These are phyloP conservation scores for Podaxis sp. DNA, from an alignment of 768 basidiomycete genomes.

Conservation along the genomic window DNA sequence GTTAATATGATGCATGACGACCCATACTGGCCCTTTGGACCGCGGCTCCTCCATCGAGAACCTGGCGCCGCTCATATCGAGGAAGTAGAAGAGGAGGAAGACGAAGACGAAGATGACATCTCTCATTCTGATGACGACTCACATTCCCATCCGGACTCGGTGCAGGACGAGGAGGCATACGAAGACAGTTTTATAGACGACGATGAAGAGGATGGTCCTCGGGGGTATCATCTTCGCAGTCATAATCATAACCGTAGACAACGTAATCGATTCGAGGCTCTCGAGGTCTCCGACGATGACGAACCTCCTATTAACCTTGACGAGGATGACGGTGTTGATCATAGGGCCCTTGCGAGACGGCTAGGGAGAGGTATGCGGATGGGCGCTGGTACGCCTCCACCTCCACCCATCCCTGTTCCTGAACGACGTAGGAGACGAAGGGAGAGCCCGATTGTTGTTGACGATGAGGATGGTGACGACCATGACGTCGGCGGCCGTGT, in stretches of 20 bases:
- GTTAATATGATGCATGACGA: neutral
- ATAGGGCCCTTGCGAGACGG: constrained; percentile 31
- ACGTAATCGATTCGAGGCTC: neutral
- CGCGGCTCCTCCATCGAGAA: neutral
- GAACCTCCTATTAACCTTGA: neutral
- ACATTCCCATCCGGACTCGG: constrained; percentile 17
- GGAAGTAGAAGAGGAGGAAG: constrained; percentile 21
- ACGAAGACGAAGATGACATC: constrained; percentile 1
- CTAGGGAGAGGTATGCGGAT: constrained; percentile 15
- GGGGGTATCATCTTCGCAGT: constrained; percentile 28
- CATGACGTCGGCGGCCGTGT: neutral
- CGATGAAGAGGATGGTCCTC: neutral
- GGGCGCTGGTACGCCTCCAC: constrained; percentile 3
- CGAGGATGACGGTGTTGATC: constrained; percentile 47
- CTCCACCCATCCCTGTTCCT: neutral
- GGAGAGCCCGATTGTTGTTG: neutral
- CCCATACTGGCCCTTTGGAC: constrained; percentile 1
- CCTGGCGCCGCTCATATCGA: constrained; percentile 2
- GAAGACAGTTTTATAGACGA: constrained; percentile 15
- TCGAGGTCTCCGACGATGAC: constrained; percentile 40
- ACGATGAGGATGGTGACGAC: neutral
- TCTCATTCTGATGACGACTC: constrained; percentile 21
- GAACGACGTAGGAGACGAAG: neutral
- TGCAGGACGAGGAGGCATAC: constrained; percentile 6
- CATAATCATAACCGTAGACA: constrained; percentile 33